Evolutionary conservation across 1,284 basidiomycete species (phyloP).

Genomic region (Taiwanofungus camphoratus): DNA sequence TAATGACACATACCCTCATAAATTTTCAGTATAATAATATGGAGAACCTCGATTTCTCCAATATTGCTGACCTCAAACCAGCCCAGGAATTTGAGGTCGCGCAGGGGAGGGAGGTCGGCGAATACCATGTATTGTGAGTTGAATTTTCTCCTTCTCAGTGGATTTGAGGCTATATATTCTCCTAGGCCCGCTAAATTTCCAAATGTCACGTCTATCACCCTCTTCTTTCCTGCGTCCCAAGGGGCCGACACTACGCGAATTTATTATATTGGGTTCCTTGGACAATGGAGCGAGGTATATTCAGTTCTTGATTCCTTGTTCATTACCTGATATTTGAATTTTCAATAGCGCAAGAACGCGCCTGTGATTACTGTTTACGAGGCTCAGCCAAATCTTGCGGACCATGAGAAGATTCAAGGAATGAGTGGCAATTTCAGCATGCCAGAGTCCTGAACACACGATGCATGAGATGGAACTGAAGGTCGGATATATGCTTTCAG

Average conservation of each 20-base stretch:
- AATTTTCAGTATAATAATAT: conserved; percentile 59
- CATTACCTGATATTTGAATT: conserved; percentile 5
- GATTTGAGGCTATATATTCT: not conserved
- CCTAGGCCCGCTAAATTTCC: conserved; percentile 67
- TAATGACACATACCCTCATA: not conserved
- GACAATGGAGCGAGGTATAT: conserved; percentile 67
- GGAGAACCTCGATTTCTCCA: conserved; percentile 69
- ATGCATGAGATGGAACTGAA: no score
- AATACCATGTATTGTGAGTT: conserved; percentile 61
- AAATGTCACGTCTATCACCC: conserved; percentile 62
- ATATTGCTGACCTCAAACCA: conserved; percentile 52
- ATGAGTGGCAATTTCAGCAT: conserved; percentile 51
- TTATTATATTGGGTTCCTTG: conserved; percentile 78
- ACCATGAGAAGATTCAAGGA: conserved; percentile 76
- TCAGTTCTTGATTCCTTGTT: not conserved
- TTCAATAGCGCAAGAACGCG: conserved; percentile 52
- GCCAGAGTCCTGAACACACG: conserved; percentile 22
- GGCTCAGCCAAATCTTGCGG: conserved; percentile 70
- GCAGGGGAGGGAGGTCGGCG: conserved; percentile 65
- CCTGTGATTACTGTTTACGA: conserved; percentile 77
- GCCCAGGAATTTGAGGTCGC: conserved; percentile 66
- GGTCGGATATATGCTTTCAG: no score
- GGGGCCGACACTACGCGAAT: conserved; percentile 65
- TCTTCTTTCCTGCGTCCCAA: conserved; percentile 71
- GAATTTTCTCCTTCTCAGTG: not conserved